These are phyloP conservation scores for Phialocephala subalpina DNA, from an alignment of 2,329 filamentous ascomycete species.

Conservation along the genomic window DNA sequence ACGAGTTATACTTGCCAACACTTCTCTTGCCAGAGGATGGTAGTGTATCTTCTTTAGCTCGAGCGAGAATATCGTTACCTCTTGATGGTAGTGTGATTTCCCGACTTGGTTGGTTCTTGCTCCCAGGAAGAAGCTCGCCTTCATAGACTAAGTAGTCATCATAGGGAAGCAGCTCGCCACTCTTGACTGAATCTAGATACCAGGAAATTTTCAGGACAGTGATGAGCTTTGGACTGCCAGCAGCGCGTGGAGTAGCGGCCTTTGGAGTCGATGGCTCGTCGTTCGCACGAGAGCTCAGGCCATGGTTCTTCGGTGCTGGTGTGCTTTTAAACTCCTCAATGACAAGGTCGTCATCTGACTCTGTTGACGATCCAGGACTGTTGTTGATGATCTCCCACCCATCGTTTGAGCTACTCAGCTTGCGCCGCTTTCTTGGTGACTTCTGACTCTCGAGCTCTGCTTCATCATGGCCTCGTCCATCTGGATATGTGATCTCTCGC, in stretches of 20 bases:
- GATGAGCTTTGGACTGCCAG: conserved; percentile 37
- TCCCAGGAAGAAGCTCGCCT: conserved; percentile 45
- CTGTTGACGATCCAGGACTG: conserved; percentile 47
- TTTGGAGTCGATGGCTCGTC: too few species aligned
- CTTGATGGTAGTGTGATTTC: neutral
- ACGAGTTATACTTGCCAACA: conserved; percentile 27
- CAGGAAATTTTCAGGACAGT: conserved; percentile 67
- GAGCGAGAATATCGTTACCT: conserved; percentile 35
- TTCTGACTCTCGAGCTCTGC: neutral
- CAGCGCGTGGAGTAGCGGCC: neutral
- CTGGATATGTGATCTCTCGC: conserved; percentile 22
- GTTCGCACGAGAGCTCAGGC: neutral
- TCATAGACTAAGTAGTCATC: conserved; percentile 62
- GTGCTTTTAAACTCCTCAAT: neutral
- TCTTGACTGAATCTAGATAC: conserved; percentile 61
- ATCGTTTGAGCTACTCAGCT: conserved; percentile 26
- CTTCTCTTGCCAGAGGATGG: conserved; percentile 25
- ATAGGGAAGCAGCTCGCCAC: conserved; percentile 54
- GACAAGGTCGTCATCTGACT: conserved; percentile 37
- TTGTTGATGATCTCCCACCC: conserved; percentile 33
- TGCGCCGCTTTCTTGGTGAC: conserved; percentile 43
- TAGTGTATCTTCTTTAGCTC: conserved; percentile 37
- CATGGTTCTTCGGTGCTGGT: neutral
- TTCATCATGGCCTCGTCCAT: neutral
- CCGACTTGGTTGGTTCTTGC: neutral